A percentile compares a stretch with the other conserved stretches of the same genome.
phyloP scores from a whole-genome alignment of 768 basidiomycete species.

The Leccinum boreale region DNA sequence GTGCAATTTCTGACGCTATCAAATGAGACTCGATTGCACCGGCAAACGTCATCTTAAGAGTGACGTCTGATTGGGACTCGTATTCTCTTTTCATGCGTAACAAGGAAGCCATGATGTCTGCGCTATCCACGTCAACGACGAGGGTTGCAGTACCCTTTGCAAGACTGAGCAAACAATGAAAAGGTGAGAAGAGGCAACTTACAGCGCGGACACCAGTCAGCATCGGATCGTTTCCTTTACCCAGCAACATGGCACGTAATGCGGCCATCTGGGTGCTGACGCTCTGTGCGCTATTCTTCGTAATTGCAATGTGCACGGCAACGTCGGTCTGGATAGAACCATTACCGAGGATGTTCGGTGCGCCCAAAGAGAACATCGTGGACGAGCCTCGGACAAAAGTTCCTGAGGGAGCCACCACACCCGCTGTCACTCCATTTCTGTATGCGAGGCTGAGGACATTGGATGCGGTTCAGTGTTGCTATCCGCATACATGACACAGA shows the following conservation, averaged over 20 bases:
- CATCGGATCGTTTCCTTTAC: slow-evolving; percentile 44
- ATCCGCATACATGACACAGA: slow-evolving; percentile 11
- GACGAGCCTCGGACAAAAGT: slow-evolving; percentile 58
- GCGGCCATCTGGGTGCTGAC: slow-evolving; percentile 67
- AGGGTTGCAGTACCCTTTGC: slow-evolving; percentile 59
- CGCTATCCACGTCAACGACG: slow-evolving; percentile 63
- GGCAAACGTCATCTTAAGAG: slow-evolving; percentile 59
- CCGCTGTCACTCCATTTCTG: slow-evolving; percentile 62
- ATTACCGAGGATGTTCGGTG: slow-evolving; percentile 19
- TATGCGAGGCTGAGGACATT: slow-evolving; percentile 53
- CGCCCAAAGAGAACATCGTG: slow-evolving; percentile 56
- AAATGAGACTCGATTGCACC: slow-evolving; percentile 64
- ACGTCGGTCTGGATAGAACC: slow-evolving; percentile 42
- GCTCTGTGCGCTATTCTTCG: slow-evolving; percentile 40
- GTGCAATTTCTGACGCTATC: slow-evolving; percentile 65
- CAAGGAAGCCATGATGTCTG: slow-evolving; percentile 71
- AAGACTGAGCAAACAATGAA: not conserved
- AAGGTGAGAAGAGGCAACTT: not conserved
- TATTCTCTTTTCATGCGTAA: slow-evolving; percentile 67
- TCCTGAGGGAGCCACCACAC: slow-evolving; percentile 51
- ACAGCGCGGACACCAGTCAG: slow-evolving; percentile 17
- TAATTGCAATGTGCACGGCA: slow-evolving; percentile 63
- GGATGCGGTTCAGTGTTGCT: not conserved
- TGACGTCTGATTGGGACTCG: slow-evolving; percentile 52
- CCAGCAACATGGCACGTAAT: slow-evolving; percentile 57